Evolutionary conservation across 2,329 filamentous ascomycete genomes (phyloP).

Genomic region (Sporothrix curviconia): DNA sequence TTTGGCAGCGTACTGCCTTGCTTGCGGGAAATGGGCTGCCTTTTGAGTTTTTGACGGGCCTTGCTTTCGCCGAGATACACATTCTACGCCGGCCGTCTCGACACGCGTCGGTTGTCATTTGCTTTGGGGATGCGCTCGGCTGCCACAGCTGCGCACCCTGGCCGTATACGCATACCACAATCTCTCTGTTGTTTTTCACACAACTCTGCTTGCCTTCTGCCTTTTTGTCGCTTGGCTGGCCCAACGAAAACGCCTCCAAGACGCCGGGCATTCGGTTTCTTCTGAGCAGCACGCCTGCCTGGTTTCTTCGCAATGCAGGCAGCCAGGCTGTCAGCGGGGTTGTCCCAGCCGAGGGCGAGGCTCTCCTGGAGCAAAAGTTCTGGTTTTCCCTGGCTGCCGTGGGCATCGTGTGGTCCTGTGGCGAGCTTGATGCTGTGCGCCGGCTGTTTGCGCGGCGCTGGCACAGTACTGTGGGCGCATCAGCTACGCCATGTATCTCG

Average conservation of each 20-base stretch:
- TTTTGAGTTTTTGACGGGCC: constrained; percentile 41
- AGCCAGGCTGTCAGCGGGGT: no score
- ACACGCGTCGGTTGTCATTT: no score
- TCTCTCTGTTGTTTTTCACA: constrained; percentile 17
- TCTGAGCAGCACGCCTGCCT: constrained; percentile 27
- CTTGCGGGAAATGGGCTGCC: constrained; percentile 35
- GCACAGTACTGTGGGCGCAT: constrained; percentile 52
- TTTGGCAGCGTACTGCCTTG: constrained; percentile 33
- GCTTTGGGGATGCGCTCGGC: no score
- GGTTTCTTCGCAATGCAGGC: constrained; percentile 23
- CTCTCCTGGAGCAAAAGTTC: constrained; percentile 30
- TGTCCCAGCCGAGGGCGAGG: neutral
- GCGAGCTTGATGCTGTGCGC: constrained; percentile 30
- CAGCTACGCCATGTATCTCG: constrained; percentile 52
- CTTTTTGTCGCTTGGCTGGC: constrained; percentile 34
- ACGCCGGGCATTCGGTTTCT: constrained; percentile 30
- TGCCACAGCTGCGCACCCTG: neutral
- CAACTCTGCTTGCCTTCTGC: neutral
- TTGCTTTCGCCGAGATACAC: constrained; percentile 39
- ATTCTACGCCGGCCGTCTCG: no score
- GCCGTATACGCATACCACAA: neutral
- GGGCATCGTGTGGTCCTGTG: constrained; percentile 32
- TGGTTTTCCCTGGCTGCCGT: constrained; percentile 32
- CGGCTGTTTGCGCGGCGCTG: constrained; percentile 38
- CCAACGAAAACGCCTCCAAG: constrained; percentile 29